Evolutionary conservation across 2,329 filamentous ascomycete species (phyloP).

Genomic region (Colletotrichum graminicola): DNA sequence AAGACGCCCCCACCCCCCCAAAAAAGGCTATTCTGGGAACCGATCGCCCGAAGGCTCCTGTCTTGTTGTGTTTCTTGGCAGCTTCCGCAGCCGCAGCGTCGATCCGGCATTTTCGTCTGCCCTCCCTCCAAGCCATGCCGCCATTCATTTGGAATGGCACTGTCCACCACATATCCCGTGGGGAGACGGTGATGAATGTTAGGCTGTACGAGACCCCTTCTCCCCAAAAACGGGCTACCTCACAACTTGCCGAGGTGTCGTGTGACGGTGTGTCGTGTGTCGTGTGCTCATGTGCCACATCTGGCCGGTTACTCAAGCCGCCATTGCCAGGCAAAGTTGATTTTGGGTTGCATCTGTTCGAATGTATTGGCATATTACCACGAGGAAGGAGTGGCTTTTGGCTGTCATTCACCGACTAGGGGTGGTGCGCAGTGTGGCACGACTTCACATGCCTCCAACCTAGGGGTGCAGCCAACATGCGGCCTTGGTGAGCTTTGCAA

Average conservation of each 20-base stretch:
- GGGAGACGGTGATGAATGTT: constrained; percentile 12
- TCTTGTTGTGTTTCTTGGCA: constrained; percentile 19
- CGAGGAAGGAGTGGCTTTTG: background rate
- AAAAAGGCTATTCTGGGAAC: constrained; percentile 1
- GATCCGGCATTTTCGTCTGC: constrained; percentile 17
- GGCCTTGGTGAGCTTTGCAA: background rate
- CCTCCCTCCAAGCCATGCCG: background rate
- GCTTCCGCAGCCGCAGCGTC: constrained; percentile 30
- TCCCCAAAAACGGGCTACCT: background rate
- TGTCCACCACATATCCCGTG: background rate
- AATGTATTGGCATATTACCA: constrained; percentile 1
- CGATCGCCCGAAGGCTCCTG: constrained; percentile 20
- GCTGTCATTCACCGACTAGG: background rate
- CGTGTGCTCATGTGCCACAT: constrained; percentile 39
- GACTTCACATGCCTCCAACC: constrained; percentile 11
- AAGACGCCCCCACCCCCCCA: background rate
- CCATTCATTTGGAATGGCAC: background rate
- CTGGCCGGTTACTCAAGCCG: constrained; percentile 25
- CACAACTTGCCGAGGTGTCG: background rate
- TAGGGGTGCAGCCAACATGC: background rate
- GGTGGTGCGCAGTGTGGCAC: background rate
- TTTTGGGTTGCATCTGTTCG: constrained; percentile 26
- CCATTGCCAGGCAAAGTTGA: constrained; percentile 1
- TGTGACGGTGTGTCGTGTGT: constrained; percentile 28
- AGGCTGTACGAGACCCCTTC: background rate